Percentiles rank a stretch among this genome's conserved stretches.
phyloP scores from a whole-genome alignment of 2,329 filamentous ascomycete genomes.

The Fusarium papillatum region DNA sequence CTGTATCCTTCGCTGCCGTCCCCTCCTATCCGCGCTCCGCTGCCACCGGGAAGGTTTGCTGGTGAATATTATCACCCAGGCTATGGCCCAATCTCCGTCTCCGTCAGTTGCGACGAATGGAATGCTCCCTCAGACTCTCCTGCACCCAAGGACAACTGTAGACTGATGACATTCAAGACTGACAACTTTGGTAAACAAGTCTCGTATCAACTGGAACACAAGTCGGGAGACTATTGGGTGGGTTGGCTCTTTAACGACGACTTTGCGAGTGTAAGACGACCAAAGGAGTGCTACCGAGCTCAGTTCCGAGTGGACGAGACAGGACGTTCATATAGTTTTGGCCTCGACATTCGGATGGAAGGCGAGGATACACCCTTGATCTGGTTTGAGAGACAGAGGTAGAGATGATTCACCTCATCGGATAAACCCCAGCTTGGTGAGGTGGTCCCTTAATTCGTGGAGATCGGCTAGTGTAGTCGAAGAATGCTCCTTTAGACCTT shows the following conservation, averaged over 20 bases:
- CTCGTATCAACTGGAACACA: slow-evolving; percentile 34
- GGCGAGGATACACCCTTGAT: slow-evolving; percentile 26
- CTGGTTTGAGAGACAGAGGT: slow-evolving; percentile 28
- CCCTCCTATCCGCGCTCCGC: slow-evolving; percentile 47
- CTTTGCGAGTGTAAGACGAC: slow-evolving; percentile 27
- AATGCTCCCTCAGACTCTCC: slow-evolving; percentile 19
- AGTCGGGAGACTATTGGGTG: slow-evolving; percentile 38
- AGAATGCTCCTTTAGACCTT: slow-evolving; percentile 39
- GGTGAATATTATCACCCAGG: slow-evolving; percentile 54
- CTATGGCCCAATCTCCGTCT: slow-evolving; percentile 35
- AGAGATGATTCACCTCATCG: slow-evolving; percentile 6
- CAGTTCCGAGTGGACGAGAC: slow-evolving; percentile 18
- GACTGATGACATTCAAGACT: slow-evolving; percentile 30
- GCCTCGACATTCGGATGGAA: slow-evolving; percentile 27
- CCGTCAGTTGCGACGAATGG: slow-evolving; percentile 28
- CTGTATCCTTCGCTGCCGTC: slow-evolving; percentile 27
- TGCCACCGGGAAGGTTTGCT: slow-evolving; percentile 57
- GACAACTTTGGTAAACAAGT: slow-evolving; percentile 31
- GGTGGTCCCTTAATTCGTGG: slow-evolving; percentile 13
- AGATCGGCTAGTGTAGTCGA: slow-evolving; percentile 35
- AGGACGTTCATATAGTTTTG: slow-evolving; percentile 5
- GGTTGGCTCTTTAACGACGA: slow-evolving; percentile 37
- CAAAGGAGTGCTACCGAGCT: slow-evolving; percentile 19
- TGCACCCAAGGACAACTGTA: slow-evolving; percentile 19
- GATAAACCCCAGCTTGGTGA: slow-evolving; percentile 24